Evolutionary conservation across 2,329 filamentous ascomycete genomes (phyloP).

Genomic region (Fusarium ramigenum): DNA sequence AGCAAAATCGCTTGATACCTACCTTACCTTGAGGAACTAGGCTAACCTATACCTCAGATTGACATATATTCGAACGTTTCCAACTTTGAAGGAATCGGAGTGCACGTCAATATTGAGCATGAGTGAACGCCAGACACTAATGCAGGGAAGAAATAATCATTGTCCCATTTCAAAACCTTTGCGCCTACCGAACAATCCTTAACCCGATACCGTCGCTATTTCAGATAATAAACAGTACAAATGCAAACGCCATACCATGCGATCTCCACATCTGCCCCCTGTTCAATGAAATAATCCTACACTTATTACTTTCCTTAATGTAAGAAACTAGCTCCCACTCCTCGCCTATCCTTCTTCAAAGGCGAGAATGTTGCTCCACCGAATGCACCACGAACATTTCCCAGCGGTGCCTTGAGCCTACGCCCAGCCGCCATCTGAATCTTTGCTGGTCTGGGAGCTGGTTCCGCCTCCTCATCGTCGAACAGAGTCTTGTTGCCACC

Average conservation of each 20-base stretch:
- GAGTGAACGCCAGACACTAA: not conserved
- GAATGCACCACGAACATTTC: slow-evolving; percentile 58
- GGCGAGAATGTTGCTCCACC: slow-evolving; percentile 71
- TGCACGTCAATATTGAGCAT: not conserved
- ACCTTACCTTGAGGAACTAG: not conserved
- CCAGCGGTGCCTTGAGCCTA: slow-evolving; percentile 51
- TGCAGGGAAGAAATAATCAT: not conserved
- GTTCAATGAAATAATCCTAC: not conserved
- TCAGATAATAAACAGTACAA: not conserved
- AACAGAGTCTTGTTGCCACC: slow-evolving; percentile 73
- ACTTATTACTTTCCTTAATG: slow-evolving; percentile 44
- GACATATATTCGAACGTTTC: not conserved
- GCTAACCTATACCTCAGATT: not conserved
- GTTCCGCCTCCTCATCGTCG: slow-evolving; percentile 70
- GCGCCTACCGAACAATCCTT: slow-evolving; percentile 6
- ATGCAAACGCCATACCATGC: slow-evolving; percentile 35
- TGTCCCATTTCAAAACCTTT: not conserved
- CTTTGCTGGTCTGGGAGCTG: slow-evolving; percentile 47
- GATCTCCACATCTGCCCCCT: not conserved
- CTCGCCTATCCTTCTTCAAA: slow-evolving; percentile 74
- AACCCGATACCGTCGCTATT: not conserved
- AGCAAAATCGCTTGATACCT: not conserved
- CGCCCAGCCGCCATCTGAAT: slow-evolving; percentile 42
- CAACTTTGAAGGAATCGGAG: not conserved
- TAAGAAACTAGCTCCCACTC: slow-evolving; percentile 69